Base-by-base conservation (phyloP, 495 filamentous ascomycete genomes). In the Penicillium waksmanii region DNA sequence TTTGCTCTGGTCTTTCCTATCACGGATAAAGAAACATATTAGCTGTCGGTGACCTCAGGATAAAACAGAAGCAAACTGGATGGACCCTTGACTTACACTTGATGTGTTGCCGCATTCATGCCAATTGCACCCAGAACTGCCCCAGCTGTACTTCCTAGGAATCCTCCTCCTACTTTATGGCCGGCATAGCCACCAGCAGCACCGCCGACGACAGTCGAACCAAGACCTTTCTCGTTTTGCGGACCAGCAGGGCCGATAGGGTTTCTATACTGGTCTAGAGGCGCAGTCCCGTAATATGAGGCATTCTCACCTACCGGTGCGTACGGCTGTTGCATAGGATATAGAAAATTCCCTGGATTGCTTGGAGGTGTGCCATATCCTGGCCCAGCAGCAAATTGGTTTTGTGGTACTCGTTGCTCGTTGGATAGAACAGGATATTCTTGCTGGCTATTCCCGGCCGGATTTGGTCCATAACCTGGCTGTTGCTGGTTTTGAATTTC, bases 221-320 rank as follows among this genome's bases (percentile, higher is more conserved):
- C 53, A 10, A 55, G 53, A 0, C 53, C 53, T 23, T 23, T 55
- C 10, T 31, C 42, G 13, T 47, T 23, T 21, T 55, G 38, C 0
- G 53, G 40, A 23, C 13, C 33, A 27, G 5, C 10, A 2, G 27
- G 9, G 3, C 23, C 31, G 9, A 19, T 19, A 5, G 13, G 3
- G 33, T 36, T 7, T 34, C 50, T 33, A 33, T 34, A 10, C 11
- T 34, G 50, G 35, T 19, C 33, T 25, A 50, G 11, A 13, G 50
- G 25, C n/a, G 25, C 56, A 33, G 23, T 62, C 4, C 53, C 65
- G 5, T 52, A 52, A 19, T 52, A 52, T 6, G 50, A 52, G 31
- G 50, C 50, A 19, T 52, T 52, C 31, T 52, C 50, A 12, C 50
- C 50, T 9, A 44, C 42, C 15, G 36, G 36, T 38, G 12, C 36